These are phyloP conservation scores for Cyberlindnera maritima DNA, from an alignment of 805 yeast genomes.

Conservation along the genomic window DNA sequence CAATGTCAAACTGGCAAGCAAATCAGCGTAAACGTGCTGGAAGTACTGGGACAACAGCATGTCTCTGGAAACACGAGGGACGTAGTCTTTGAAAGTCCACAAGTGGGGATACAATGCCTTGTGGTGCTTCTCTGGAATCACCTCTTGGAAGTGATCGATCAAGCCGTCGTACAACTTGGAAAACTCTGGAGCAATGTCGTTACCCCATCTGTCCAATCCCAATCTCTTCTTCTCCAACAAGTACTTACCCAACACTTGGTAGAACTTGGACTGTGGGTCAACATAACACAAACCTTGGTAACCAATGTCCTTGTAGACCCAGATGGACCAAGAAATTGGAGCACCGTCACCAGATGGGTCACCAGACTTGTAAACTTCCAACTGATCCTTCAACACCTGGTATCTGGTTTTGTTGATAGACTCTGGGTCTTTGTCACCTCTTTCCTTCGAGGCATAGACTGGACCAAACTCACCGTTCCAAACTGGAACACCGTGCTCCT, in stretches of 20 bases:
- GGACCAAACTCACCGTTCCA: constrained; percentile 59
- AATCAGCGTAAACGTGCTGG: constrained; percentile 45
- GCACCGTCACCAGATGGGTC: constrained; percentile 47
- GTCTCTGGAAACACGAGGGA: constrained; percentile 42
- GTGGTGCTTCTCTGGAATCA: constrained; percentile 40
- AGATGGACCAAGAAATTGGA: constrained; percentile 50
- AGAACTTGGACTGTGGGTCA: constrained; percentile 44
- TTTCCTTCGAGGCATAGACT: constrained; percentile 41
- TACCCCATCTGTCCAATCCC: constrained; percentile 52
- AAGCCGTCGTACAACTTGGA: constrained; percentile 37
- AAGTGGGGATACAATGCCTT: constrained; percentile 39
- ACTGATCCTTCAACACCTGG: constrained; percentile 44
- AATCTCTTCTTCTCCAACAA: constrained; percentile 41
- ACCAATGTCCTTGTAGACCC: constrained; percentile 54
- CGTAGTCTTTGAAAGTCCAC: constrained; percentile 38
- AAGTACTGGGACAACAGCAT: constrained; percentile 43
- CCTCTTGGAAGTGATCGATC: constrained; percentile 35
- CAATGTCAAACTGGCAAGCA: constrained; percentile 37
- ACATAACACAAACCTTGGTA: constrained; percentile 49
- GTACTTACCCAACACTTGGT: constrained; percentile 40
- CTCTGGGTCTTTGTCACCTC: constrained; percentile 42
- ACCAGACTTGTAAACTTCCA: constrained; percentile 41
- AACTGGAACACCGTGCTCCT: constrained; percentile 41
- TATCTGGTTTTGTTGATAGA: constrained; percentile 40
- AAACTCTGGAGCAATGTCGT: constrained; percentile 40